Evolutionary conservation across 148 eudicot species (phyloP), one percentile per base, ranked within the genome.

Genomic region (Chenopodium album): DNA sequence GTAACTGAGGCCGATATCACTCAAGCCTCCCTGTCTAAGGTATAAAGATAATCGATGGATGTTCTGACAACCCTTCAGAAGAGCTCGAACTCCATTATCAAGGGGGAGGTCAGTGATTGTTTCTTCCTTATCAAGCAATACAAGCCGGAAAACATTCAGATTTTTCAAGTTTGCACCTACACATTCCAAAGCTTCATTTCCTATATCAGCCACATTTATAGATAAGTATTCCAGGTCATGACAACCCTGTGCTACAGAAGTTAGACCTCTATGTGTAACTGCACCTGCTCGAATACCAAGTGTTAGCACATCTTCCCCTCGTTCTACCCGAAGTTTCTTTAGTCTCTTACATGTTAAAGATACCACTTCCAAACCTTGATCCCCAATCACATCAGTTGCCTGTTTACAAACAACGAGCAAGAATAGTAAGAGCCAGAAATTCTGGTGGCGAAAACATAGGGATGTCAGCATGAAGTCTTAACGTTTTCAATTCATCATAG

Each of bases 351-450:
- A 94, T 52, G 59, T 79, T 2, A 76, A 77, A 16, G 92, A 88
- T 34, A 94, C 85, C 68, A 87, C 82, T 81, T 90, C 95, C 80
- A 94, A 77, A 56, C 97, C 98, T 79, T 89, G 79, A 77, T 93
- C 98, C 52, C 94, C 90, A 59, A 94, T 89, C 23, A 88, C 97
- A 82, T 91, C 88, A 78, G 94, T 90, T 50, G 93, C 84, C 98
- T 94, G 89, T 84, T 52, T 32, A 46, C 12, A 65, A 22, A 48
- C 65, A 75, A 31, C 52, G 3, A 66, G 19, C 31, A 54, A 56
- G 20, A 56, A 56, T 14, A 56, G 17, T 56, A 56, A 5, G 62
- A 14, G 17, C 22, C 62, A 56, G 62, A 56, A 56, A 56, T 56
- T 56, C 62, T 56, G 62, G 22, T 56, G 62, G 62, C 41, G 34